phyloP scores from a whole-genome alignment of 2,329 filamentous ascomycete species.

The Fusarium sp. region DNA sequence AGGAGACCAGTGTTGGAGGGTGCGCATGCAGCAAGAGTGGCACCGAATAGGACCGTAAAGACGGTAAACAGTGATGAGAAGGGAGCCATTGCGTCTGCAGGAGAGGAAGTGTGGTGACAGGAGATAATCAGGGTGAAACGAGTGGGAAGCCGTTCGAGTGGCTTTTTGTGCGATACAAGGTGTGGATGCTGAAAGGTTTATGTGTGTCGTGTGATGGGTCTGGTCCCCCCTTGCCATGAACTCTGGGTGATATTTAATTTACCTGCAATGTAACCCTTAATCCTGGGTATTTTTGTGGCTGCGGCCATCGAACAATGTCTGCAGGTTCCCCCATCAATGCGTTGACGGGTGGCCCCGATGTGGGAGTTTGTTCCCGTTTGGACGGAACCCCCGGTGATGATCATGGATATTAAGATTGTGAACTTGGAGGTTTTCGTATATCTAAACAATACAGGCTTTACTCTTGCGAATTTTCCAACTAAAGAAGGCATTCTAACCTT shows the following conservation, averaged over 20 bases:
- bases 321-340: neutral
- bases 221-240: neutral
- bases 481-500: neutral
- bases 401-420: neutral
- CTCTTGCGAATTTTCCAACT: neutral
- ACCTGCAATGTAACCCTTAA: neutral
- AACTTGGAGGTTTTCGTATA: neutral
- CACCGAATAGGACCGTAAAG: conserved; percentile 8
- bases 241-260: neutral
- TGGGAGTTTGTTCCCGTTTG: neutral
- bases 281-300: neutral
- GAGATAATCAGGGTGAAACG: neutral
- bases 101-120: neutral
- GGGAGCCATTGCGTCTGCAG: conserved; percentile 21
- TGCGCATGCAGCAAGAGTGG: conserved; percentile 43
- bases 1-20: conserved; percentile 51
- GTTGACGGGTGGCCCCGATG: neutral
- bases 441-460: neutral
- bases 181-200: neutral
- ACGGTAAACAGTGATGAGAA: conserved; percentile 5
- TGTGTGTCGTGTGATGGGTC: neutral
- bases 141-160: neutral
- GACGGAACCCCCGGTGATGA: neutral
- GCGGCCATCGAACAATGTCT: neutral
- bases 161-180: conserved; percentile 1